A percentile compares a stretch with the other conserved stretches of the same genome.
Evolutionary conservation across 2,329 filamentous ascomycete genomes (phyloP).

Genomic region (Leptosphaerulina australis): DNA sequence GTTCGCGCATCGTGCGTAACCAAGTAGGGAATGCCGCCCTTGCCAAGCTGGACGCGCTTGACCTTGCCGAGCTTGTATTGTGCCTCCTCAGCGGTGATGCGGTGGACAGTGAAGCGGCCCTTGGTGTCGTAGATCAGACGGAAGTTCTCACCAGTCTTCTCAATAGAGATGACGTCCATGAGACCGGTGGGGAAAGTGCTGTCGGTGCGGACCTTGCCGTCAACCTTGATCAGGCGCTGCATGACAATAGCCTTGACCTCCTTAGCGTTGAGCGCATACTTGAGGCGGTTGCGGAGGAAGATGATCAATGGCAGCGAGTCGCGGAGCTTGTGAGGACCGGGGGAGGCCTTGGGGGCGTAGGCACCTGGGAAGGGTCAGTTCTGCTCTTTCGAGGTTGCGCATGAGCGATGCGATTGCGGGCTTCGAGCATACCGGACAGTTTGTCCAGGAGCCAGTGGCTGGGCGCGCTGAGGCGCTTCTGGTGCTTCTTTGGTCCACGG

Average conservation of each 20-base stretch:
- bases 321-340: slow-evolving; percentile 98
- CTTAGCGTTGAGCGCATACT: slow-evolving; percentile 99
- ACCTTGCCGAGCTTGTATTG: slow-evolving; percentile 99
- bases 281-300: slow-evolving; percentile 79
- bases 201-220: slow-evolving; percentile 99
- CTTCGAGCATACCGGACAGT: slow-evolving; percentile 71
- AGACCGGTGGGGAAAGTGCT: slow-evolving; percentile 95
- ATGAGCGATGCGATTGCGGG: slow-evolving; percentile 57
- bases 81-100: slow-evolving; percentile 97
- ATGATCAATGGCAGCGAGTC: slow-evolving; percentile 99
- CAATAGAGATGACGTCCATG: slow-evolving; percentile 99
- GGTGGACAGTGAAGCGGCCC: slow-evolving; percentile 99
- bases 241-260: slow-evolving; percentile 98
- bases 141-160: slow-evolving; percentile 99
- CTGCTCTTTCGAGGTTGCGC: slow-evolving; percentile 11
- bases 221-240: slow-evolving; percentile 99
- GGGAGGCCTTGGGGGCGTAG: slow-evolving; percentile 69
- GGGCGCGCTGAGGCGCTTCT: slow-evolving; percentile 99
- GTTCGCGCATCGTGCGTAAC: slow-evolving; percentile 99
- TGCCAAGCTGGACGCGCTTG: slow-evolving; percentile 99
- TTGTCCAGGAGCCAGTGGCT: slow-evolving; percentile 99
- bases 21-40: slow-evolving; percentile 99
- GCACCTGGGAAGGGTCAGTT: slow-evolving; percentile 45
- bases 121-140: slow-evolving; percentile 99
- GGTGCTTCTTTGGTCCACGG: slow-evolving; percentile 91